phyloP scores from a whole-genome alignment of 129 eudicot genomes.

The Heracleum sosnowskyi region DNA sequence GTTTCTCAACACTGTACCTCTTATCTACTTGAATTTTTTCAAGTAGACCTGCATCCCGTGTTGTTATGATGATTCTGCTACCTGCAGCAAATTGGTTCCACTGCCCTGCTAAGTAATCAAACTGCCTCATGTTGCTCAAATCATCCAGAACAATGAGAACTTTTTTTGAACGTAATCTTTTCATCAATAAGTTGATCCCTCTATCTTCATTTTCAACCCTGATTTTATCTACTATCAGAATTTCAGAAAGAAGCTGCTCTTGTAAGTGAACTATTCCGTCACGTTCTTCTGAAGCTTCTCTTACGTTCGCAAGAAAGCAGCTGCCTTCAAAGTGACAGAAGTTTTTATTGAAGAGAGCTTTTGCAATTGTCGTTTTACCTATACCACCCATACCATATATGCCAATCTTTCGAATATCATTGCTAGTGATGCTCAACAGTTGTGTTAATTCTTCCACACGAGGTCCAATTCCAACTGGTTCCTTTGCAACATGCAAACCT shows the following conservation, averaged over 20 bases:
- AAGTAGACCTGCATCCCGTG: background rate
- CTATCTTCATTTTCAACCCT: background rate
- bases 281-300: conserved; percentile 6
- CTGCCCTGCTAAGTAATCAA: background rate
- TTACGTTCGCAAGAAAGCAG: conserved; percentile 10
- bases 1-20: background rate
- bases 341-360: conserved; percentile 1
- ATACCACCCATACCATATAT: conserved; percentile 23
- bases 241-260: conserved; percentile 14
- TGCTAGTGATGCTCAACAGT: background rate
- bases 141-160: conserved; percentile 18
- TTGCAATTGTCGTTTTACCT: conserved; percentile 21
- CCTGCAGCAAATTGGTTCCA: background rate
- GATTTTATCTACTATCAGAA: background rate
- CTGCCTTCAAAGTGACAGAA: conserved; percentile 10
- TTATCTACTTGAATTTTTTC: background rate
- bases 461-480: conserved; percentile 16
- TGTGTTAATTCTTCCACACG: conserved; percentile 2
- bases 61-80: conserved; percentile 1
- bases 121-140: background rate
- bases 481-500: background rate
- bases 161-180: background rate
- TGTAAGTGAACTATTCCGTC: conserved; percentile 13
- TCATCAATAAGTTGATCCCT: background rate
- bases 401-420: conserved; percentile 15